phyloP scores from a whole-genome alignment of 2,329 filamentous ascomycete genomes.

The Amauroascus verrucosus region DNA sequence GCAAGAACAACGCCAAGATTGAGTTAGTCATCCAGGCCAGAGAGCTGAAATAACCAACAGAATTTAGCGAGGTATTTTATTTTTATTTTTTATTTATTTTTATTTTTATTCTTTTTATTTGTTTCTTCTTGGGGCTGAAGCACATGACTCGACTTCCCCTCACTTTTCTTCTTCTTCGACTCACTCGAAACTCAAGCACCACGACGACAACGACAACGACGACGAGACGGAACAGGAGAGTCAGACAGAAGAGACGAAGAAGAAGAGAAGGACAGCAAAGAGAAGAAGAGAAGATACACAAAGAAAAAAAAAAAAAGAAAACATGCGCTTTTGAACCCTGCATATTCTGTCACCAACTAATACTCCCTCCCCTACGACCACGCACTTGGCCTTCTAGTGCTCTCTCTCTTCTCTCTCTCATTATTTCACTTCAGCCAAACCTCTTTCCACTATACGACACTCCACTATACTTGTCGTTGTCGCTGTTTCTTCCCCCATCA shows the following conservation, averaged over 20 bases:
- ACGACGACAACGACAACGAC: too few relatives aligned
- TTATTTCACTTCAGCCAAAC: not conserved
- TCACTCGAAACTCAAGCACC: too few relatives aligned
- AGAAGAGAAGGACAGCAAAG: not conserved
- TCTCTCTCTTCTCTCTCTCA: not conserved
- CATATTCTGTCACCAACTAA: conserved; percentile 6
- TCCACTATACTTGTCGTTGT: too few relatives aligned
- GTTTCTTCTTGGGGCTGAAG: too few relatives aligned
- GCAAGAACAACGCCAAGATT: not conserved
- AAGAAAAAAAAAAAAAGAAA: not conserved
- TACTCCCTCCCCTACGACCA: not conserved
- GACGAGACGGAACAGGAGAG: not conserved
- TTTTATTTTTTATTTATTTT: too few relatives aligned
- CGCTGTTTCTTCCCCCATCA: not conserved
- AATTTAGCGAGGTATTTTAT: not conserved
- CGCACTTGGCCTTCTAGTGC: not conserved
- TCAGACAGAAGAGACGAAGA: not conserved
- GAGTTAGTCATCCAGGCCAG: not conserved
- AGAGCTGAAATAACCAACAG: too few relatives aligned
- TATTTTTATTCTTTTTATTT: too few relatives aligned
- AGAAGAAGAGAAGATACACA: not conserved
- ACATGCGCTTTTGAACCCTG: conserved; percentile 6
- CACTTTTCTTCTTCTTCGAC: not conserved
- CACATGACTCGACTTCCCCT: not conserved
- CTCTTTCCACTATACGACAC: too few relatives aligned